These are phyloP conservation scores for Vanderwaltozyma verrucispora DNA, from an alignment of 805 yeast genomes.

Conservation along the genomic window DNA sequence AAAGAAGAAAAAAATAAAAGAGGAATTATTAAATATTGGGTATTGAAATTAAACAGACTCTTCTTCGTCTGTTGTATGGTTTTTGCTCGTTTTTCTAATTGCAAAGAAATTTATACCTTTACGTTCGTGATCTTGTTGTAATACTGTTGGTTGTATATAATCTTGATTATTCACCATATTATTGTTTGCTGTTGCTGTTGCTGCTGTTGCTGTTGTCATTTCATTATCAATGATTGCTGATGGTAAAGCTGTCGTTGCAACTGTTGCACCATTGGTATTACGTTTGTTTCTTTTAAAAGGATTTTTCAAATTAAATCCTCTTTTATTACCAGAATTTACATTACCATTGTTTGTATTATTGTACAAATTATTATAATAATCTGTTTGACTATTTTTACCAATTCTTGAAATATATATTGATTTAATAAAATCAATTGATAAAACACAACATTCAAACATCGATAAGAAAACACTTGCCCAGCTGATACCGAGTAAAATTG, in stretches of 20 bases:
- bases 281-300: too few relatives aligned
- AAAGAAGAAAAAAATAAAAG: too few relatives aligned
- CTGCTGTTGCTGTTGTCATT: neutral
- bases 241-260: too few relatives aligned
- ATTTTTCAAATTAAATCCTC: too few relatives aligned
- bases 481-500: constrained; percentile 46
- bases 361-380: neutral
- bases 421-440: too few relatives aligned
- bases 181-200: too few relatives aligned
- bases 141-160: neutral
- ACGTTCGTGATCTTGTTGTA: constrained; percentile 19
- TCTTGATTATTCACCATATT: too few relatives aligned
- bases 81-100: constrained; percentile 41
- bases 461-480: constrained; percentile 57
- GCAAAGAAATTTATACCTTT: constrained; percentile 68
- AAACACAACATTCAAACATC: constrained; percentile 5
- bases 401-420: too few relatives aligned
- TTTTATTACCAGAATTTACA: neutral
- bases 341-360: neutral
- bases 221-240: too few relatives aligned
- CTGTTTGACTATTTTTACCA: neutral
- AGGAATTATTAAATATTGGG: too few relatives aligned
- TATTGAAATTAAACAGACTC: constrained; percentile 7
- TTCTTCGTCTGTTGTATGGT: constrained; percentile 25
- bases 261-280: too few relatives aligned